These are phyloP conservation scores for Trichosporon asahii DNA, from an alignment of 1,284 basidiomycete species.

Conservation along the genomic window DNA sequence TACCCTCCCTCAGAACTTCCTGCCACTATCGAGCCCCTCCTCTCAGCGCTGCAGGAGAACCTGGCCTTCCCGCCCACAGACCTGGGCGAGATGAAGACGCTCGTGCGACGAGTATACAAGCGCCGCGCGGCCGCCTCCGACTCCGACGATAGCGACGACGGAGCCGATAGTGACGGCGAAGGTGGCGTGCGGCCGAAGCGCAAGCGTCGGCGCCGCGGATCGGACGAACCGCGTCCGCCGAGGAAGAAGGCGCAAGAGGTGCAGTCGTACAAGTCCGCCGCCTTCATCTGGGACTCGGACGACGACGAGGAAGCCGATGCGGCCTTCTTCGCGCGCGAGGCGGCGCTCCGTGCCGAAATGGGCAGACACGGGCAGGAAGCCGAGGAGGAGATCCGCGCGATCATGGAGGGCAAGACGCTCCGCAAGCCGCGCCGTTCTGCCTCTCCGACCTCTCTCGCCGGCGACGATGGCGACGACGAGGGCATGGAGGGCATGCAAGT, in stretches of 20 bases:
- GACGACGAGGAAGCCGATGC: conserved; percentile 57
- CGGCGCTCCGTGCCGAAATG: conserved; percentile 57
- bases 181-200: conserved; percentile 46
- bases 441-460: not conserved
- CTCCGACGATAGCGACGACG: conserved; percentile 65
- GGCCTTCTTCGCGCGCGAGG: conserved; percentile 73
- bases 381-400: conserved; percentile 12
- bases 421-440: not conserved
- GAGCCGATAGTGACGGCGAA: conserved; percentile 57
- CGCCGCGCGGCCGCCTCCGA: conserved; percentile 60
- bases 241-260: conserved; percentile 57
- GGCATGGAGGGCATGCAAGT: conserved; percentile 15
- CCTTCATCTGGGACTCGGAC: conserved; percentile 86
- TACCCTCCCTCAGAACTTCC: conserved; percentile 36
- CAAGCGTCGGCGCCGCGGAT: conserved; percentile 14
- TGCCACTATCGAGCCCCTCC: conserved; percentile 28
- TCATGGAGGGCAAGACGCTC: conserved; percentile 8
- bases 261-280: conserved; percentile 75
- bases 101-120: conserved; percentile 25
- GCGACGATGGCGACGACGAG: conserved; percentile 2
- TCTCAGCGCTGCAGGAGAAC: conserved; percentile 41
- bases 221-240: conserved; percentile 16
- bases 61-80: conserved; percentile 28
- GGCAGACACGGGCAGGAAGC: conserved; percentile 55
- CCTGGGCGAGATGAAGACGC: conserved; percentile 34